phyloP scores from a whole-genome alignment of 1,284 basidiomycete species.

The Chondrostereum purpureum region DNA sequence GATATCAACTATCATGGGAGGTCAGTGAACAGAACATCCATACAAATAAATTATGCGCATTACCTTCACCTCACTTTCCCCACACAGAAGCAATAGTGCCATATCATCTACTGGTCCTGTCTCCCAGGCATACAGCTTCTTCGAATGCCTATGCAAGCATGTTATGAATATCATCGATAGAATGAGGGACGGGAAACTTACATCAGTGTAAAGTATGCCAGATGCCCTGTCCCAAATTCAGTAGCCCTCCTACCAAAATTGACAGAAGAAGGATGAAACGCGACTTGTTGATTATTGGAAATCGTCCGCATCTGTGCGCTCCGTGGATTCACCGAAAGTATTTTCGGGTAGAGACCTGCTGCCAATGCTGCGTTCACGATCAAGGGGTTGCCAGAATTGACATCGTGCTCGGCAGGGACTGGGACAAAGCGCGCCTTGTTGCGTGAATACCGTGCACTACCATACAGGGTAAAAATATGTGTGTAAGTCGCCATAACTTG shows the following conservation, averaged over 20 bases:
- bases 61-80: constrained; percentile 89
- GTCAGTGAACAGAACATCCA: too few relatives aligned
- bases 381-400: constrained; percentile 57
- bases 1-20: constrained; percentile 57
- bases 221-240: constrained; percentile 71
- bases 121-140: constrained; percentile 96
- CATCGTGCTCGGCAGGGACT: constrained; percentile 69
- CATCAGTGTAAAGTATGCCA: constrained; percentile 90
- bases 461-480: background rate
- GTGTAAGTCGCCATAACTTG: background rate
- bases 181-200: constrained; percentile 26
- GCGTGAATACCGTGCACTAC: constrained; percentile 70
- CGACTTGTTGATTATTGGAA: constrained; percentile 77
- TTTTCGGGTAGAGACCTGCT: constrained; percentile 90
- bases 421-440: constrained; percentile 71
- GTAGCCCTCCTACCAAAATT: constrained; percentile 68
- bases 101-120: constrained; percentile 86
- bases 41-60: too few relatives aligned
- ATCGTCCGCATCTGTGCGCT: constrained; percentile 71
- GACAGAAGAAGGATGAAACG: constrained; percentile 91
- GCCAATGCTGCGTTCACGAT: constrained; percentile 81
- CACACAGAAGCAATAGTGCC: constrained; percentile 81
- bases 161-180: constrained; percentile 6
- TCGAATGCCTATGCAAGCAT: constrained; percentile 67
- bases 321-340: constrained; percentile 64